phyloP scores from a whole-genome alignment of 1,139 yeast species.

The Suhomyces taliae region DNA sequence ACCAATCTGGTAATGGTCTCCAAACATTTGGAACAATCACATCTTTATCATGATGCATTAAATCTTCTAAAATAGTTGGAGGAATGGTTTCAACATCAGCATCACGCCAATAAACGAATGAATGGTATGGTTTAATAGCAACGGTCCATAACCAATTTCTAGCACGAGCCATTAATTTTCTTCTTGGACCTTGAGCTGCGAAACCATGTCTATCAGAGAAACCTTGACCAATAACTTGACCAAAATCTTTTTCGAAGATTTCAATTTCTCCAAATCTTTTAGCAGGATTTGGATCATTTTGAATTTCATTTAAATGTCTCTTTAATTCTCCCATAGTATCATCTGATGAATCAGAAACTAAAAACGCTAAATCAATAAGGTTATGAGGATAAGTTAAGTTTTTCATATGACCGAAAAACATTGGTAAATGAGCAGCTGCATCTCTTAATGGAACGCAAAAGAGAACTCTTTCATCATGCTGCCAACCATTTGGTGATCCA shows the following conservation, averaged over 20 bases:
- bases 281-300: conserved; percentile 38
- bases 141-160: conserved; percentile 55
- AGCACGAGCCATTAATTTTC: conserved; percentile 56
- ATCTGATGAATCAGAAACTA: conserved; percentile 59
- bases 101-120: conserved; percentile 57
- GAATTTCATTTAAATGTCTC: conserved; percentile 43
- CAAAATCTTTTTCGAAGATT: conserved; percentile 54
- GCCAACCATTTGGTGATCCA: conserved; percentile 55
- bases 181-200: conserved; percentile 55
- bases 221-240: conserved; percentile 53
- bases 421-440: conserved; percentile 62
- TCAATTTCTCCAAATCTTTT: conserved; percentile 58
- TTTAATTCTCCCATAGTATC: conserved; percentile 53
- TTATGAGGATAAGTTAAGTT: conserved; percentile 60
- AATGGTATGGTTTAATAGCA: conserved; percentile 53
- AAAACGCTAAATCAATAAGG: conserved; percentile 56
- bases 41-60: conserved; percentile 55
- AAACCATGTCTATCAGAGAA: conserved; percentile 55
- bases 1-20: conserved; percentile 90
- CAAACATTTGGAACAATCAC: conserved; percentile 81
- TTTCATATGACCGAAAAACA: conserved; percentile 58
- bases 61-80: conserved; percentile 50
- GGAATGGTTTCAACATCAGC: conserved; percentile 57
- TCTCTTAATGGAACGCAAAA: conserved; percentile 62
- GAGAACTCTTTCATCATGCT: conserved; percentile 51